These are phyloP conservation scores for Globisporangium paddicum DNA, from an alignment of 352 stramenopile genomes.

Conservation along the genomic window DNA sequence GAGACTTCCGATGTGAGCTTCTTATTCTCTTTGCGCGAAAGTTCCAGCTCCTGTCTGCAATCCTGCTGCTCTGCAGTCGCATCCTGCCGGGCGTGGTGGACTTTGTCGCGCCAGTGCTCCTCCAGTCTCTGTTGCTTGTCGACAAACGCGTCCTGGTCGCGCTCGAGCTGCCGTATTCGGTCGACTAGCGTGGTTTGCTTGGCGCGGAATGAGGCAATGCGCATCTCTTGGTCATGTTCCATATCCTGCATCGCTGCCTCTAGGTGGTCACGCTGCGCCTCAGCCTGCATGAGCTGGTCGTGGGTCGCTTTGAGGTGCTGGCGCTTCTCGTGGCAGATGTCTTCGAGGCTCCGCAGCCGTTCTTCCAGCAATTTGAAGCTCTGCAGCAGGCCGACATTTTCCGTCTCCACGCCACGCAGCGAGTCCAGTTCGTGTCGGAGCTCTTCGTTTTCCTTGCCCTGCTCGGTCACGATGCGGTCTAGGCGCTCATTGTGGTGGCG, in stretches of 20 bases:
- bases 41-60: conserved; percentile 22
- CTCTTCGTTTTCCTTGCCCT: conserved; percentile 37
- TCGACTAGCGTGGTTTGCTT: conserved; percentile 24
- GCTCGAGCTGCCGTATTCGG: conserved; percentile 34
- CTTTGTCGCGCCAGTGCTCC: conserved; percentile 30
- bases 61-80: conserved; percentile 21
- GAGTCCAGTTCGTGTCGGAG: conserved; percentile 33
- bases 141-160: conserved; percentile 19
- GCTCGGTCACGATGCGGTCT: conserved; percentile 24
- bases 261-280: conserved; percentile 36
- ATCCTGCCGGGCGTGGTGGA: conserved; percentile 14
- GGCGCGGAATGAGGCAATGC: conserved; percentile 14
- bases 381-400: conserved; percentile 52
- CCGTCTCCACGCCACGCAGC: conserved; percentile 36
- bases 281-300: conserved; percentile 16
- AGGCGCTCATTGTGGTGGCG: conserved; percentile 35
- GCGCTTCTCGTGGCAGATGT: conserved; percentile 24
- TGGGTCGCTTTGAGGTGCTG: conserved; percentile 17
- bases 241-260: conserved; percentile 24
- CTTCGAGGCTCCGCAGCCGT: conserved; percentile 36
- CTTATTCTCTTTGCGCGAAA: conserved; percentile 21
- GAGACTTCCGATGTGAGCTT: conserved; percentile 23
- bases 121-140: conserved; percentile 20
- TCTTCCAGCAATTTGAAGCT: conserved; percentile 55
- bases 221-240: conserved; percentile 27